phyloP scores from a whole-genome alignment of 805 yeast species.

The Spathaspora gorwiae region DNA sequence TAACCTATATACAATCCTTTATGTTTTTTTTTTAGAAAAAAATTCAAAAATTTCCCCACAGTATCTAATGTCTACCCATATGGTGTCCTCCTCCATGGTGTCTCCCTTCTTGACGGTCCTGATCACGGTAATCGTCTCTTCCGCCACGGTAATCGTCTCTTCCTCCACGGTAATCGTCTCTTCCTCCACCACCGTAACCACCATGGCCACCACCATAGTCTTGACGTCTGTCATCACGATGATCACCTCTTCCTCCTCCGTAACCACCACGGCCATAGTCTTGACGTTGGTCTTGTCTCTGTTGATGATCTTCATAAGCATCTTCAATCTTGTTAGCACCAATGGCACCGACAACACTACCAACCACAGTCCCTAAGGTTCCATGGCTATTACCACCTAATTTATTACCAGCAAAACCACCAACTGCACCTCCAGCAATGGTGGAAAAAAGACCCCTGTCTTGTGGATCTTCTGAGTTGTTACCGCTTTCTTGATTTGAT shows the following conservation, averaged over 20 bases:
- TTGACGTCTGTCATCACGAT: constrained; percentile 1
- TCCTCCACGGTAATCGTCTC: constrained; percentile 5
- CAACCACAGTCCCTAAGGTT: constrained; percentile 43
- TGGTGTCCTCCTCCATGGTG: constrained; percentile 12
- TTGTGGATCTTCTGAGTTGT: constrained; percentile 1
- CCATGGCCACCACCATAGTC: constrained; percentile 10
- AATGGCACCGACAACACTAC: constrained; percentile 54
- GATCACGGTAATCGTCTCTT: constrained; percentile 2
- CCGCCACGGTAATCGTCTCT: constrained; percentile 6
- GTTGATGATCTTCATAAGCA: constrained; percentile 23
- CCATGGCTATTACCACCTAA: constrained; percentile 34
- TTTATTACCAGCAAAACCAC: constrained; percentile 49
- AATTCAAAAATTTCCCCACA: neutral
- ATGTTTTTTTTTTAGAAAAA: neutral
- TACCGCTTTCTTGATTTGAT: constrained; percentile 20
- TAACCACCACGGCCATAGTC: constrained; percentile 17
- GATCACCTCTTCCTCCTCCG: constrained; percentile 7
- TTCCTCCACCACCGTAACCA: constrained; percentile 14
- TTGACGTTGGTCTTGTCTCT: constrained; percentile 8
- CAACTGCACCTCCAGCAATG: constrained; percentile 49
- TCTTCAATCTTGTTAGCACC: constrained; percentile 49
- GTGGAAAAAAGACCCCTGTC: constrained; percentile 41
- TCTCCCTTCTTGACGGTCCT: constrained; percentile 10
- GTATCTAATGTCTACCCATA: constrained; percentile 5
- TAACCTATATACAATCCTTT: constrained; percentile 3